Percentiles rank a stretch among this genome's conserved stretches.
phyloP scores from a whole-genome alignment of 371 early-diverging fungal genomes.

The Haplosporangium sp. region DNA sequence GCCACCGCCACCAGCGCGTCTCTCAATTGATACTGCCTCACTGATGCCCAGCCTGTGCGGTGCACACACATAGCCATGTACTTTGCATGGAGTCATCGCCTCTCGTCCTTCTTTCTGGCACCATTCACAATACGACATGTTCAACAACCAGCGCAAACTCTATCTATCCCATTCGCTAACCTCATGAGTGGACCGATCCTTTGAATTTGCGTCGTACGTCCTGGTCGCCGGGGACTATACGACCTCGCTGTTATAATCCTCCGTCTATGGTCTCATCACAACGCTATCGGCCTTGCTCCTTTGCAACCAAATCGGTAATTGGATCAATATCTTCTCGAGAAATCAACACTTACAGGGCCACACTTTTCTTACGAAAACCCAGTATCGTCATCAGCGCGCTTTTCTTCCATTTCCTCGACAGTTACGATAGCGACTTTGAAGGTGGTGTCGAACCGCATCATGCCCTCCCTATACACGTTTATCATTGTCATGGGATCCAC shows the following conservation, averaged over 20 bases:
- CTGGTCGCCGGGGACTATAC: constrained; percentile 34
- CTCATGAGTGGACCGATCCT: constrained; percentile 29
- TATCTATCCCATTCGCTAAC: constrained; percentile 2
- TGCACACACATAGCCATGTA: too few relatives aligned
- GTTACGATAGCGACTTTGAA: background rate
- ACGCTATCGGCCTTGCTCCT: constrained; percentile 17
- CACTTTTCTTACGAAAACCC: constrained; percentile 26
- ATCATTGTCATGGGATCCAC: constrained; percentile 35
- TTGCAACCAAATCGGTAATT: constrained; percentile 37
- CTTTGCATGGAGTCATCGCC: too few relatives aligned
- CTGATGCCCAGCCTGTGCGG: too few relatives aligned
- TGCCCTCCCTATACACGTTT: constrained; percentile 15
- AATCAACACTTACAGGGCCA: constrained; percentile 28
- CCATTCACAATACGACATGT: too few relatives aligned
- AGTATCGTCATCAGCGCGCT: constrained; percentile 25
- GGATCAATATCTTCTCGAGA: constrained; percentile 42
- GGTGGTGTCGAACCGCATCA: too few relatives aligned
- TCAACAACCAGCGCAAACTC: too few relatives aligned
- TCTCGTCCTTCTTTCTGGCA: too few relatives aligned
- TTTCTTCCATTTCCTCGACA: constrained; percentile 22
- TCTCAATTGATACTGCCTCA: too few relatives aligned
- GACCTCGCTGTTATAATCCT: constrained; percentile 17
- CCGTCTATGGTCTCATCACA: constrained; percentile 30
- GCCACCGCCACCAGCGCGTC: too few relatives aligned
- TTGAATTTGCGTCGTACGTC: constrained; percentile 35